Conservation (phyloP, 331 rosid species). For the Phaseolus coccineus region DNA sequence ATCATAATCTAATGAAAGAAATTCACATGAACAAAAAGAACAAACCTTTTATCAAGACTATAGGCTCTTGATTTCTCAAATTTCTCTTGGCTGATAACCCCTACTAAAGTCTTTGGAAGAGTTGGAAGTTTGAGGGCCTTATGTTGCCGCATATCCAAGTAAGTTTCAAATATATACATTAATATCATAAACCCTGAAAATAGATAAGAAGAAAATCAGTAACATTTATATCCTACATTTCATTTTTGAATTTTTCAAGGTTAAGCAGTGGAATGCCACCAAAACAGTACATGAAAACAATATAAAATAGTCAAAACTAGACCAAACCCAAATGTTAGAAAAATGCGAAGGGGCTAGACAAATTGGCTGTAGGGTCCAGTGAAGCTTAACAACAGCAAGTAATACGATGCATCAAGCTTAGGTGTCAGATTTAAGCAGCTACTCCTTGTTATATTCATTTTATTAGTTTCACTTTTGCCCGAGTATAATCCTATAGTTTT, state of each 20-base stretch:
- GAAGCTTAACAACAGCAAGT: neutral
- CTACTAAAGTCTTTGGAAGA: conserved; percentile 89
- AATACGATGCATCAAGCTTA: neutral
- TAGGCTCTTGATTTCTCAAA: conserved; percentile 91
- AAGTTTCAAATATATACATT: conserved; percentile 87
- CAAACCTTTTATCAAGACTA: conserved; percentile 94
- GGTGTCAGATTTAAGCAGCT: conserved; percentile 26
- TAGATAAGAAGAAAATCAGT: conserved; percentile 28
- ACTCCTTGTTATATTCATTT: conserved; percentile 25
- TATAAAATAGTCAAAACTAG: conserved; percentile 17
- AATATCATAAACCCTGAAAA: conserved; percentile 87
- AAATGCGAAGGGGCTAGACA: conserved; percentile 16
- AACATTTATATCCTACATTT: conserved; percentile 17
- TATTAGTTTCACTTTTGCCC: neutral
- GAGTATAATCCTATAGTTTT: neutral
- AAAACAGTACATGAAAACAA: conserved; percentile 27
- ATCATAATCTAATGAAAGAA: conserved; percentile 32
- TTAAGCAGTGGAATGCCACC: conserved; percentile 24
- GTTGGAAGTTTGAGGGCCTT: conserved; percentile 77
- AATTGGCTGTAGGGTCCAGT: conserved; percentile 11
- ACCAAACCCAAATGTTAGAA: neutral
- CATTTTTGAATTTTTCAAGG: neutral
- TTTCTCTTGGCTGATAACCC: conserved; percentile 94
- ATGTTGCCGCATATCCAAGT: conserved; percentile 92
- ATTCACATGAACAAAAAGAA: conserved; percentile 21